Evolutionary conservation across 1,284 basidiomycete genomes (phyloP).

Genomic region (Ceratobasidium sp.): DNA sequence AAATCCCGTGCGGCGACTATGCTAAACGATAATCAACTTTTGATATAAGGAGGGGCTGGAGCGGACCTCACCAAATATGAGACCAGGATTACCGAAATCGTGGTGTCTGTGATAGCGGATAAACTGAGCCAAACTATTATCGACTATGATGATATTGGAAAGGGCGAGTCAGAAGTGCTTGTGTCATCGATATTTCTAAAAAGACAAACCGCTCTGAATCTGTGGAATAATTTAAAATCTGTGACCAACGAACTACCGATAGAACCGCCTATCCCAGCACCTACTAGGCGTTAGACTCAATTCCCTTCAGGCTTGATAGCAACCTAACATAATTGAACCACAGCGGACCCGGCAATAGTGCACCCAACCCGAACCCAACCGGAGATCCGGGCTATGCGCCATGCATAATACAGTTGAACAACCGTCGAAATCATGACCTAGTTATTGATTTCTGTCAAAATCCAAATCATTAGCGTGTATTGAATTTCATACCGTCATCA

Average conservation of each 20-base stretch:
- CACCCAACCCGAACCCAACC: slow-evolving; percentile 9
- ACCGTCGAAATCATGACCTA: slow-evolving; percentile 20
- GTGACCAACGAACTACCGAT: slow-evolving; percentile 51
- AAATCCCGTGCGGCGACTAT: slow-evolving; percentile 53
- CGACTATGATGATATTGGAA: neutral
- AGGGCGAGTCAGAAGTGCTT: neutral
- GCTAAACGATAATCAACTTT: slow-evolving; percentile 46
- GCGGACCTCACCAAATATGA: slow-evolving; percentile 50
- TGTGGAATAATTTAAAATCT: slow-evolving; percentile 50
- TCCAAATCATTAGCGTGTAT: neutral
- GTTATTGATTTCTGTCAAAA: neutral
- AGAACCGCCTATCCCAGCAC: slow-evolving; percentile 49
- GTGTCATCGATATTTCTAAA: neutral
- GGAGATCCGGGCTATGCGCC: slow-evolving; percentile 20
- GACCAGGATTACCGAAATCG: slow-evolving; percentile 51
- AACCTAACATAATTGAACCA: slow-evolving; percentile 10
- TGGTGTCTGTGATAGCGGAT: slow-evolving; percentile 50
- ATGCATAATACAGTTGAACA: slow-evolving; percentile 24
- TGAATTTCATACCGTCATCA: too few species aligned
- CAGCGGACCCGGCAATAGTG: slow-evolving; percentile 2
- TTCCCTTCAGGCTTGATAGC: neutral
- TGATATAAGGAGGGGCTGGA: neutral
- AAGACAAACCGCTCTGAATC: slow-evolving; percentile 47
- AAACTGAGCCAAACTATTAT: slow-evolving; percentile 47
- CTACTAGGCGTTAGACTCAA: slow-evolving; percentile 43